These are phyloP conservation scores for Scytalidium sp. DNA, from an alignment of 2,329 filamentous ascomycete species.

Conservation along the genomic window DNA sequence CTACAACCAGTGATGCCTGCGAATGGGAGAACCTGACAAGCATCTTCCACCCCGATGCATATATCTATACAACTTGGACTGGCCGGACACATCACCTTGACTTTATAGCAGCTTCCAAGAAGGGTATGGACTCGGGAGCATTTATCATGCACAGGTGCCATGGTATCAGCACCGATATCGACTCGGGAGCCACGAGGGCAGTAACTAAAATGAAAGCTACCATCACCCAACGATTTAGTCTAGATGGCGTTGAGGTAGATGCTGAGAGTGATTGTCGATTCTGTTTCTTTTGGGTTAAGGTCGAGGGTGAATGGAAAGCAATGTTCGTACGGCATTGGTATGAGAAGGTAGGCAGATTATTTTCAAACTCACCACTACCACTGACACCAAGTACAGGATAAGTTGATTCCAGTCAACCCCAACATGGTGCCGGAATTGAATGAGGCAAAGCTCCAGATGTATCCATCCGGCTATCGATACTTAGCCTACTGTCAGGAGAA, in stretches of 20 bases:
- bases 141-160: slow-evolving; percentile 43
- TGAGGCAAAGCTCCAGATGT: slow-evolving; percentile 33
- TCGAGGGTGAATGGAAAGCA: slow-evolving; percentile 35
- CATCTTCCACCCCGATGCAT: slow-evolving; percentile 45
- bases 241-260: slow-evolving; percentile 40
- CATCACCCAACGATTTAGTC: slow-evolving; percentile 44
- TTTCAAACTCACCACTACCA: too few relatives aligned
- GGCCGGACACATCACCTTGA: slow-evolving; percentile 37
- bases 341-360: too few relatives aligned
- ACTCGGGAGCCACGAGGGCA: slow-evolving; percentile 33
- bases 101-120: slow-evolving; percentile 36
- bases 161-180: slow-evolving; percentile 40
- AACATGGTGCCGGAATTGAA: slow-evolving; percentile 36
- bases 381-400: too few relatives aligned
- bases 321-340: slow-evolving; percentile 45
- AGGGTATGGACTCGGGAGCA: slow-evolving; percentile 38
- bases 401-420: slow-evolving; percentile 41
- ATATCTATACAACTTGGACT: slow-evolving; percentile 50
- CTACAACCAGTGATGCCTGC: slow-evolving; percentile 40
- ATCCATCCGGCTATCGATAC: slow-evolving; percentile 41
- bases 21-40: slow-evolving; percentile 50
- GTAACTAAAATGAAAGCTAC: slow-evolving; percentile 49
- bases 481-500: slow-evolving; percentile 41
- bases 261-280: slow-evolving; percentile 45
- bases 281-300: slow-evolving; percentile 40